phyloP scores from a whole-genome alignment of 2,329 filamentous ascomycete genomes.

The Sporothrix variecibatus region DNA sequence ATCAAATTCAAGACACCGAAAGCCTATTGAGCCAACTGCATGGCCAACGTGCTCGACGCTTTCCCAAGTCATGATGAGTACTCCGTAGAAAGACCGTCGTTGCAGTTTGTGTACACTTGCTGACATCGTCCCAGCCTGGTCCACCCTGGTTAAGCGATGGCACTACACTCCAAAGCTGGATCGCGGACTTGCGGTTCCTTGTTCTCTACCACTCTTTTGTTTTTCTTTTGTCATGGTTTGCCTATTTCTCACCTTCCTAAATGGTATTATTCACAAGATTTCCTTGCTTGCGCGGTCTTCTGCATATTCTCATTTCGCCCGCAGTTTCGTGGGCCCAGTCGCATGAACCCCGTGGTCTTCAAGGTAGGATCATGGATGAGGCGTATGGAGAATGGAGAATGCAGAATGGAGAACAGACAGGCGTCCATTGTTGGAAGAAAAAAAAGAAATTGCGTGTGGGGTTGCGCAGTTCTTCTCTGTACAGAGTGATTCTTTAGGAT shows the following conservation, averaged over 20 bases:
- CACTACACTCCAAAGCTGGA: neutral
- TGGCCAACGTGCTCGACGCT: neutral
- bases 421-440: neutral
- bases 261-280: neutral
- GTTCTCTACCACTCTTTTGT: neutral
- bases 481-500: neutral
- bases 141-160: neutral
- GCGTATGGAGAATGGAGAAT: neutral
- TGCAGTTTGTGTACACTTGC: neutral
- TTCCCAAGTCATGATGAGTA: neutral
- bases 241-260: neutral
- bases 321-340: neutral
- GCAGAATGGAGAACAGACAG: neutral
- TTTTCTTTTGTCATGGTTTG: neutral
- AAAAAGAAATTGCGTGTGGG: neutral
- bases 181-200: neutral
- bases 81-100: neutral
- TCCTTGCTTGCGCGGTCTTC: neutral
- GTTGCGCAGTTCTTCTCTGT: neutral
- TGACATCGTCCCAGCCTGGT: neutral
- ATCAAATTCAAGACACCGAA: neutral
- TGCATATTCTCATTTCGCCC: neutral
- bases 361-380: neutral
- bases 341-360: neutral
- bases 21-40: neutral